A percentile compares a stretch with the other conserved stretches of the same genome.
phyloP scores from a whole-genome alignment of 148 eudicot species.

The Chenopodium quinoa region DNA sequence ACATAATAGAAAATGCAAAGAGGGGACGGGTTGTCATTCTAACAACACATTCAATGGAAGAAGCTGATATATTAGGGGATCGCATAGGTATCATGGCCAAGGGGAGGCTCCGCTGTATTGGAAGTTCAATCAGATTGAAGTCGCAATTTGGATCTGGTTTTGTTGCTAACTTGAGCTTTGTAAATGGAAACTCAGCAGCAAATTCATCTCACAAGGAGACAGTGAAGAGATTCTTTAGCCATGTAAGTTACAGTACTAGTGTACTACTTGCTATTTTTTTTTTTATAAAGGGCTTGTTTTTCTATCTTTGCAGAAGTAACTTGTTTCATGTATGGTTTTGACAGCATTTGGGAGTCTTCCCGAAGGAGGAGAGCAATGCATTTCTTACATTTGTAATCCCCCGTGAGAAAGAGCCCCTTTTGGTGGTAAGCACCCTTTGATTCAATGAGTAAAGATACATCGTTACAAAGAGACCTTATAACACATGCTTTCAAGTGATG shows the following conservation, averaged over 20 bases:
- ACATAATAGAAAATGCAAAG: slow-evolving; percentile 86
- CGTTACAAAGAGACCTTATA: neutral
- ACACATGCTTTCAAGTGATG: neutral
- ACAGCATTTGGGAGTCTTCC: slow-evolving; percentile 63
- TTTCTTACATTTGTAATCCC: slow-evolving; percentile 75
- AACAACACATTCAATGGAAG: slow-evolving; percentile 97
- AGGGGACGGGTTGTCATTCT: slow-evolving; percentile 73
- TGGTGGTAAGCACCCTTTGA: slow-evolving; percentile 47
- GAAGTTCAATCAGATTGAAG: slow-evolving; percentile 78
- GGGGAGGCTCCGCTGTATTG: slow-evolving; percentile 92
- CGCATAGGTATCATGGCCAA: slow-evolving; percentile 94
- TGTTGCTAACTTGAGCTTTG: slow-evolving; percentile 62
- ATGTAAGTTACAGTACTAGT: slow-evolving; percentile 36
- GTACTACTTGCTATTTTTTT: too few relatives aligned
- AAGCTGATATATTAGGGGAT: slow-evolving; percentile 83
- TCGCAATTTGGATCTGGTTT: slow-evolving; percentile 87
- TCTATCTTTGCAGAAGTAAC: slow-evolving; percentile 6
- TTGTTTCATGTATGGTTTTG: slow-evolving; percentile 2
- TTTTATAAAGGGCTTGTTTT: neutral
- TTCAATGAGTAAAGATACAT: too few relatives aligned
- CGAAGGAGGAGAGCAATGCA: slow-evolving; percentile 74
- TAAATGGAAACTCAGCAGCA: slow-evolving; percentile 26
- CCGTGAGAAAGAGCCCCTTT: slow-evolving; percentile 55
- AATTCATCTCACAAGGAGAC: slow-evolving; percentile 36
- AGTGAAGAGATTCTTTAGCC: slow-evolving; percentile 64